Base-by-base conservation (phyloP, 768 basidiomycete genomes). In the Tephrocybe sp. region DNA sequence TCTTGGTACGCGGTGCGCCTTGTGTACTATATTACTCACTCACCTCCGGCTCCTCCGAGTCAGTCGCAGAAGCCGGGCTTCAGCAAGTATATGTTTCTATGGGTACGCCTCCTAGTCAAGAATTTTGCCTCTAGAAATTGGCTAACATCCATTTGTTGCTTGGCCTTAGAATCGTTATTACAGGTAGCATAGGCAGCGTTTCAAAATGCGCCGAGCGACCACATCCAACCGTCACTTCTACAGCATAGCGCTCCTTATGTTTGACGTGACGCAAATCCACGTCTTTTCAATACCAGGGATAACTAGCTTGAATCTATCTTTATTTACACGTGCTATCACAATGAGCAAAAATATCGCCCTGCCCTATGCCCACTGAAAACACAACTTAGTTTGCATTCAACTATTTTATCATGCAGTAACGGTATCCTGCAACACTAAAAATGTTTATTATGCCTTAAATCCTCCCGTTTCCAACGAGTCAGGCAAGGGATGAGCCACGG, bases 191-290 rank as follows among this genome's bases (percentile, higher is more conserved):
- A 14, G 2, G 4, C 19, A 14, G n/a, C 19, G 13, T 43, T 36
- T 5, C 6, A n/a, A n/a, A n/a, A 14, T 16, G 26, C 22, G 11
- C 7, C 32, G 7, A 17, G 23, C 17, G 33, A 17, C n/a, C n/a
- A n/a, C n/a, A n/a, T 20, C 32, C 4, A 32, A 46, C 34, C 13
- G 13, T 40, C 11, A 31, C 26, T 17, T 8, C 11, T 39, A 26
- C 55, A 76, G 72, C 30, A 67, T 77, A 16, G 61, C 66, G 3
- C 68, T 76, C 10, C 56, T 76, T 1, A 51, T 73, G 3, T 75
- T 77, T 53, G 75, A 77, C 46, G 71, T 71, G 1, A 59, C 70
- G 4, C 75, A 77, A 53, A 77, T 75, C 26, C 75, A 79, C 45
- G 57, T 69, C 3, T 76, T 76, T 48, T 54, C 72, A 5, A 58